These are phyloP conservation scores for Microdochium bolleyi DNA, from an alignment of 2,329 filamentous ascomycete species.

Conservation along the genomic window DNA sequence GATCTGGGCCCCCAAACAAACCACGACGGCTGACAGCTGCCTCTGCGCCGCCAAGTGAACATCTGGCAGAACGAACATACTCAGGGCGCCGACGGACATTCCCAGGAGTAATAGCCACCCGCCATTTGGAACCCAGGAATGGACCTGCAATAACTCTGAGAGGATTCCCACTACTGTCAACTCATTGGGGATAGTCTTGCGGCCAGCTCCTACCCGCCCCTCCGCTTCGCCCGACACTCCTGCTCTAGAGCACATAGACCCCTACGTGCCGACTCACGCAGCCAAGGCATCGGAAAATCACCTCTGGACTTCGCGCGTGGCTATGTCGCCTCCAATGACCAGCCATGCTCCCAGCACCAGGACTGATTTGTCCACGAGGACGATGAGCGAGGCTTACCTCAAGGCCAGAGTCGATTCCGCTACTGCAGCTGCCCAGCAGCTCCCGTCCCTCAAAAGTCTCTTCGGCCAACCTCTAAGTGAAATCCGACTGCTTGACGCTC, in stretches of 20 bases:
- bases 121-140: not conserved
- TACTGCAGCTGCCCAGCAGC: conserved; percentile 32
- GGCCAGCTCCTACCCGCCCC: conserved; percentile 40
- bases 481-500: conserved; percentile 34
- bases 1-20: not conserved
- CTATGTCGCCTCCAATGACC: conserved; percentile 49
- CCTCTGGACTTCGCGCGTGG: conserved; percentile 32
- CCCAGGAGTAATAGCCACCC: too few relatives aligned
- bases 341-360: conserved; percentile 43
- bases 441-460: conserved; percentile 49
- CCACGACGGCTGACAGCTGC: not conserved
- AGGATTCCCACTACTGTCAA: not conserved
- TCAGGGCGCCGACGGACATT: too few relatives aligned
- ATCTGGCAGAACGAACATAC: too few relatives aligned
- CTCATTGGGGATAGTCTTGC: conserved; percentile 49
- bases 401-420: conserved; percentile 21
- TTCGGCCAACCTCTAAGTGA: conserved; percentile 38
- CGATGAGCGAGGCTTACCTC: conserved; percentile 24
- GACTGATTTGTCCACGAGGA: conserved; percentile 33
- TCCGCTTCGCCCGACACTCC: conserved; percentile 41
- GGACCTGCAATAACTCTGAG: not conserved
- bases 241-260: conserved; percentile 45
- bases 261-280: conserved; percentile 39
- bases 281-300: conserved; percentile 37
- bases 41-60: not conserved